Evolutionary conservation across 2,329 filamentous ascomycete genomes (phyloP).

Genomic region (Ophiostoma sp.): DNA sequence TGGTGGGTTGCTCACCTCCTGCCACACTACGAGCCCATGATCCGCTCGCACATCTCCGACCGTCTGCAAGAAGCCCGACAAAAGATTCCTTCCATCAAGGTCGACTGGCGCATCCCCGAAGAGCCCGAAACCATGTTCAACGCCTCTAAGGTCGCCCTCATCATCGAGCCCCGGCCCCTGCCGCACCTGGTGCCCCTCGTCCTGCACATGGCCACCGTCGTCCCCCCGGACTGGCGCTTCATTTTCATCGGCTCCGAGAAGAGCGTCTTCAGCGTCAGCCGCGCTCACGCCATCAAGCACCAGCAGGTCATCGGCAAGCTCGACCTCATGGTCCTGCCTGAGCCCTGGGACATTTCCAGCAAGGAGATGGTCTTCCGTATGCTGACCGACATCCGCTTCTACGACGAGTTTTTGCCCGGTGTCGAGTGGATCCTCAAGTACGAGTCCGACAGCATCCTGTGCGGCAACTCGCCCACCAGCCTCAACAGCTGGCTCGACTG

Average conservation of each 20-base stretch:
- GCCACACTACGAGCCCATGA: conserved; percentile 46
- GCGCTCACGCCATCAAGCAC: conserved; percentile 49
- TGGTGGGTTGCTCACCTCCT: conserved; percentile 50
- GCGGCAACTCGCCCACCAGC: conserved; percentile 53
- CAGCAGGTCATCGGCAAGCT: conserved; percentile 54
- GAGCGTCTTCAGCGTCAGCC: conserved; percentile 48
- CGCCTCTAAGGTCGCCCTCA: conserved; percentile 51
- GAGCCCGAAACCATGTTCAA: conserved; percentile 45
- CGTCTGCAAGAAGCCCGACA: conserved; percentile 44
- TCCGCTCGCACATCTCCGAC: conserved; percentile 42
- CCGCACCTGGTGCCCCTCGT: conserved; percentile 52
- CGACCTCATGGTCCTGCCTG: conserved; percentile 51
- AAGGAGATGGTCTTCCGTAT: conserved; percentile 52
- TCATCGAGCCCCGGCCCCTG: conserved; percentile 52
- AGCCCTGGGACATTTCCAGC: conserved; percentile 48
- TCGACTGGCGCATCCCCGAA: conserved; percentile 41
- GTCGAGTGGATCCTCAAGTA: conserved; percentile 58
- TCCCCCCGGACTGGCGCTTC: conserved; percentile 57
- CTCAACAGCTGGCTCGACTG: conserved; percentile 57
- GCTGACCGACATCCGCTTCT: conserved; percentile 54
- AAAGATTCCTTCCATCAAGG: conserved; percentile 43
- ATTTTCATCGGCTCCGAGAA: conserved; percentile 53
- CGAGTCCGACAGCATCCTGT: conserved; percentile 57
- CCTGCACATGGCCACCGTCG: conserved; percentile 53
- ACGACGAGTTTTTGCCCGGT: conserved; percentile 50